A percentile compares a stretch with the other conserved stretches of the same genome.
phyloP scores from a whole-genome alignment of 163 green algal genomes.

The Chloromonas sp. region DNA sequence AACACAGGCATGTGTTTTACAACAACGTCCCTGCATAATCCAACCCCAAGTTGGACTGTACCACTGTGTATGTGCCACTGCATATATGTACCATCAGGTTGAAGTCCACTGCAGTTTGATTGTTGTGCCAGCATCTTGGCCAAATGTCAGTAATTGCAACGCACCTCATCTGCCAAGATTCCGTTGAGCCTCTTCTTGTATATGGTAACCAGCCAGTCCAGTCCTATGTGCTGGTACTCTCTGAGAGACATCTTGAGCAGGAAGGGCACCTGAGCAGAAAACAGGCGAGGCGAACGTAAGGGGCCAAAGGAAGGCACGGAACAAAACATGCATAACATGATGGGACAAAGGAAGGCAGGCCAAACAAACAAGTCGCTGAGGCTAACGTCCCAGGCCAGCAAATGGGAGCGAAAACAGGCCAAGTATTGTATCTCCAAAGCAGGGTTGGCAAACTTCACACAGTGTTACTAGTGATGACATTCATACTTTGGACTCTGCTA shows the following conservation, averaged over 20 bases:
- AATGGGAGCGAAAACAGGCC: no score
- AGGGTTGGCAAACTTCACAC: no score
- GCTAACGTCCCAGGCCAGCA: no score
- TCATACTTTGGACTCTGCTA: no score
- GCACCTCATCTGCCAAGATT: slow-evolving; percentile 83
- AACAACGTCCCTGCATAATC: not conserved
- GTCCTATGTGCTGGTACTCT: slow-evolving; percentile 95
- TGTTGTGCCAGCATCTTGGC: not conserved
- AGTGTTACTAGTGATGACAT: no score
- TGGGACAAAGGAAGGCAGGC: not conserved
- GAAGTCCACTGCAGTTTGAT: not conserved
- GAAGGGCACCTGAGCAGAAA: slow-evolving; percentile 62
- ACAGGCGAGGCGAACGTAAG: not conserved
- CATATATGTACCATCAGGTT: no score
- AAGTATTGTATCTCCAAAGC: no score
- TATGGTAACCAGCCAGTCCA: slow-evolving; percentile 96
- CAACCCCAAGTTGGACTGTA: not conserved
- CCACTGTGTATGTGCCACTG: no score
- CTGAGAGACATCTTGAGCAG: slow-evolving; percentile 85
- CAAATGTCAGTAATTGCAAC: slow-evolving; percentile 10
- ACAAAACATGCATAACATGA: slow-evolving; percentile 14
- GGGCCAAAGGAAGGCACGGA: not conserved
- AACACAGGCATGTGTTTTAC: not conserved
- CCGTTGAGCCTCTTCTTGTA: slow-evolving; percentile 86
- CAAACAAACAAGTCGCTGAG: slow-evolving; percentile 75